Evolutionary conservation across 73 alveolate species (phyloP), one percentile per base, ranked within the genome.

Genomic region (Effrenium voratum): DNA sequence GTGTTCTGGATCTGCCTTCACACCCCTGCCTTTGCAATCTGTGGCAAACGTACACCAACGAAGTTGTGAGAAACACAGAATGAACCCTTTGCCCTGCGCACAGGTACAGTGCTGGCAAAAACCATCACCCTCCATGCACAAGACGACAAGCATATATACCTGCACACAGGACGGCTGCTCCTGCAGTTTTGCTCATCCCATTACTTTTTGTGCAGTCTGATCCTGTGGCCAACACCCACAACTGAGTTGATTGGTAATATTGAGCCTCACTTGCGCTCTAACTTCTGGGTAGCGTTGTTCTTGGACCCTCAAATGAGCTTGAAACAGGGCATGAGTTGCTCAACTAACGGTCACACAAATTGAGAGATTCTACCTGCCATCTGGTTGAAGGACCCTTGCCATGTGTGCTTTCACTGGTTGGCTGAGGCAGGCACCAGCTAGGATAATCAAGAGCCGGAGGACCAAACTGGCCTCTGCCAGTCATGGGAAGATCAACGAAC

Each of bases 391-490:
- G 3, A 28, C 3, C 68, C 66, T 52, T 19, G 66, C 28, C 66
- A 13, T 52, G 66, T 52, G 66, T 52, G 66, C 28, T 52, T 52
- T 52, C 66, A 13, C 19, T 19, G 19, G 19, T 19, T 10, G 66
- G 10, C 19, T 52, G 66, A 19, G 66, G 66, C 19, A 19, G 66
- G 22, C 41, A 79, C 93, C 93, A 52, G 55, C 5, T 24, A 60
- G 59, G 46, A 84, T 59, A 57, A 84, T 57, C 79, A 52, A 41
- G 40, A 84, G 79, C 16, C 93, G 93, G 44, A 84, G 93, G 5
- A 84, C 57, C 93, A 84, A 55, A 19, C 80, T 59, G 80, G 93
- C 93, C 93, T 84, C 66, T 5, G 10, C 24, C 10, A 34, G 50
- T 72, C n/a, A n/a, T n/a, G n/a, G n/a, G n/a, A n/a, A n/a, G n/a